These are phyloP conservation scores for Colletotrichum eleusines DNA, from an alignment of 2,329 filamentous ascomycete species.

Conservation along the genomic window DNA sequence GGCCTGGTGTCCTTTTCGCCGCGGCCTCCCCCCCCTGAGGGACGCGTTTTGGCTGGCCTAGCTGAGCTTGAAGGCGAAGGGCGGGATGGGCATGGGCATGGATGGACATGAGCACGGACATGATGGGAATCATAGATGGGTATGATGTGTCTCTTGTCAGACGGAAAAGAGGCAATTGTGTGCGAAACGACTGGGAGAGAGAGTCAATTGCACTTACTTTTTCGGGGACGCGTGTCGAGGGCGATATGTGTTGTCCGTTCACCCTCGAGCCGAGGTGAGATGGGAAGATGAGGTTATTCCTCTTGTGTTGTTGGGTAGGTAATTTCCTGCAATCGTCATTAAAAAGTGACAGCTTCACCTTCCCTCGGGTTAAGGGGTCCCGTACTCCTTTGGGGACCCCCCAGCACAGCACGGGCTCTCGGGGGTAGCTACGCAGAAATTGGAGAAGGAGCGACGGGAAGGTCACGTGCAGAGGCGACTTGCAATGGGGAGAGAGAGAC, in stretches of 20 bases:
- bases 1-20: slow-evolving; percentile 23
- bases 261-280: slow-evolving; percentile 19
- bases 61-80: slow-evolving; percentile 23
- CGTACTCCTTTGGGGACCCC: not conserved
- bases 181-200: not conserved
- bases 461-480: not conserved
- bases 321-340: slow-evolving; percentile 36
- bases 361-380: slow-evolving; percentile 15
- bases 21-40: slow-evolving; percentile 12
- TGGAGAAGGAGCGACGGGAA: not conserved
- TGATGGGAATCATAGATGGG: not conserved
- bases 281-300: slow-evolving; percentile 35
- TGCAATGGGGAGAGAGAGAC: not conserved
- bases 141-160: not conserved
- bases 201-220: slow-evolving; percentile 9
- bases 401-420: slow-evolving; percentile 29
- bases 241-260: not conserved
- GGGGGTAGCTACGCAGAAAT: slow-evolving; percentile 17
- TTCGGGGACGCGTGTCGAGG: not conserved
- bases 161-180: not conserved
- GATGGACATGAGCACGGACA: not conserved
- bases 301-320: slow-evolving; percentile 28
- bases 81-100: not conserved
- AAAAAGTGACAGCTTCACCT: slow-evolving; percentile 40
- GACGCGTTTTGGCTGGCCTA: slow-evolving; percentile 32